Conservation (phyloP, 2,329 filamentous ascomycete genomes). For the Sphaerulina vaccinii region DNA sequence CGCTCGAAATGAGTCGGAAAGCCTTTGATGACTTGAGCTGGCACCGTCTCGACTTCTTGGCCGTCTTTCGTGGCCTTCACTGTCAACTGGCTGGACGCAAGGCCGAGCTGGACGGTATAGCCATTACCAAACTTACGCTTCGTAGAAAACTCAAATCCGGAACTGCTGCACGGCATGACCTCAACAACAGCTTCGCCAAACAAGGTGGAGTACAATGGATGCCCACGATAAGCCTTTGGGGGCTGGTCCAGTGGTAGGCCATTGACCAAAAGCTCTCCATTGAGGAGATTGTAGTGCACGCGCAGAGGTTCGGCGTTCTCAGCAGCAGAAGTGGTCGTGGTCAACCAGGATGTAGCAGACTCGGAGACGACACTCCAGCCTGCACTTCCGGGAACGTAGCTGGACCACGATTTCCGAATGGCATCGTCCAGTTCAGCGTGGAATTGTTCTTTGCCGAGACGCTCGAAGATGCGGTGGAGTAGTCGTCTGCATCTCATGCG, state of each 20-base stretch:
- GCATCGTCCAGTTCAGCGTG: slow-evolving; percentile 21
- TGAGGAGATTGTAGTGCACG: slow-evolving; percentile 48
- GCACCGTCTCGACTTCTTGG: slow-evolving; percentile 40
- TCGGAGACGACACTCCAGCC: slow-evolving; percentile 14
- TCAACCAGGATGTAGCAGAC: slow-evolving; percentile 26
- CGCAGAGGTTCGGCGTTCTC: neutral
- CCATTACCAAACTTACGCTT: slow-evolving; percentile 31
- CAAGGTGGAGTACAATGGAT: slow-evolving; percentile 47
- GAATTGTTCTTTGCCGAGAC: slow-evolving; percentile 7
- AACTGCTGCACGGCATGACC: slow-evolving; percentile 51
- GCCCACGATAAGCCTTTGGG: slow-evolving; percentile 51
- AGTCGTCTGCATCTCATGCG: slow-evolving; percentile 19
- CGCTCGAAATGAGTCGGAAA: slow-evolving; percentile 53
- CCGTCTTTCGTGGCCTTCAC: slow-evolving; percentile 44
- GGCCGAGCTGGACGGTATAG: slow-evolving; percentile 57
- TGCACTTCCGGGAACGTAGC: slow-evolving; percentile 24
- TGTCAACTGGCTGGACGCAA: slow-evolving; percentile 19
- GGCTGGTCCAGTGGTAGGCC: slow-evolving; percentile 53
- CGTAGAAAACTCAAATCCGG: slow-evolving; percentile 55
- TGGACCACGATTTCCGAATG: slow-evolving; percentile 44
- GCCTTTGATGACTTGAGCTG: slow-evolving; percentile 42
- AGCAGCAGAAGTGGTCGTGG: slow-evolving; percentile 24
- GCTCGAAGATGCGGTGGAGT: slow-evolving; percentile 19
- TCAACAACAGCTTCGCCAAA: slow-evolving; percentile 56
- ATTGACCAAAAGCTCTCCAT: slow-evolving; percentile 52